Evolutionary conservation across 2,329 filamentous ascomycete species (phyloP), one percentile per base, ranked within the genome.

Genomic region (Fusarium praegraminearum): DNA sequence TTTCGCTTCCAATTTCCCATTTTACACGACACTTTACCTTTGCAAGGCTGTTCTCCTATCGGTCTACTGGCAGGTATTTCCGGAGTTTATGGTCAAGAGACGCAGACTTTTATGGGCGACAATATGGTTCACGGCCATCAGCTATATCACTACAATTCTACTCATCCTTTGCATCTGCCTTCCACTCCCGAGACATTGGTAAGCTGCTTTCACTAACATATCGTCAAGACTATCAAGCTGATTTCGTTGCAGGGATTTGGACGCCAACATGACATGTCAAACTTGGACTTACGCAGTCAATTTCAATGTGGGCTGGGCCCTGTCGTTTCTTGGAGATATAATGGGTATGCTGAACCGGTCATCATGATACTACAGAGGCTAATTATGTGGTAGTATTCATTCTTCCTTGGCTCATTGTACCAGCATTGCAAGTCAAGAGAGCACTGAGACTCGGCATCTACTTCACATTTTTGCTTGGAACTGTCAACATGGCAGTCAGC

Each of bases 21-120:
- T 73, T 7, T 74, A 70, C 11, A 71, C 72, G 1, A 74, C 72
- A 0, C 51, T 74, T 4, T 74, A 74, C n/a, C 20, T 74, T 0
- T 73, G 65, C 26, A 74, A 73, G 5, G 72, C 70, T 16, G 72
- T 67, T 1, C 53, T 74, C 0, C 41, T 73, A 2, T 62, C 67
- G 0, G 67, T 71, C 0, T 72, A 71, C 13, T 7, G 69, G 2
- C 70, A 72, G 6, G 62, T 47, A 0, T 72, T 72, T 5, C 69
- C 62, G 0, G 32, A 57, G 1, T 72, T 72, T 20, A 72, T 71
- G 69, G 51, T 41, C 8, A 71, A 72, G 44, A 53, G 69, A 2
- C 44, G 57, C 0, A 64, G 15, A 1, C 67, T 71, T 3, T 49
- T 72, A 0, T 72, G 65, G 69, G 41, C 7, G 0, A 67, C 62